These are phyloP conservation scores for Isabelozyma heimii DNA, from an alignment of 805 yeast genomes.

Conservation along the genomic window DNA sequence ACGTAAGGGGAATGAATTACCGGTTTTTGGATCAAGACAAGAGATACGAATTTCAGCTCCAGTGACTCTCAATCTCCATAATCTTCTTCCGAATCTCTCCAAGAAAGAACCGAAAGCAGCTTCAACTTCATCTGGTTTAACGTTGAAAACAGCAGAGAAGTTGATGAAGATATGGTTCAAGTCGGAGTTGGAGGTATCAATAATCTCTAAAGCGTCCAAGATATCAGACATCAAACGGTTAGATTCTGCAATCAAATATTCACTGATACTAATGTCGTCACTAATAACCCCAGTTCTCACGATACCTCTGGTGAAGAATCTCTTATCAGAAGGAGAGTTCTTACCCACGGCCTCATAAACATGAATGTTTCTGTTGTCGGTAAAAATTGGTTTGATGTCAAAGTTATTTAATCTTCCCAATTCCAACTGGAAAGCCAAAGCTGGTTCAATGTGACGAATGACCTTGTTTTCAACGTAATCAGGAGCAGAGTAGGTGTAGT, in stretches of 20 bases:
- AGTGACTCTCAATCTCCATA: conserved; percentile 95
- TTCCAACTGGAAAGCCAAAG: conserved; percentile 95
- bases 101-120: conserved; percentile 97
- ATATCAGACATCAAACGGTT: conserved; percentile 95
- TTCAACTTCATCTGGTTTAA: conserved; percentile 93
- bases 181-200: conserved; percentile 93
- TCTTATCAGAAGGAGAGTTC: conserved; percentile 87
- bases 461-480: conserved; percentile 83
- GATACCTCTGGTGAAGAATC: conserved; percentile 96
- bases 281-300: conserved; percentile 93
- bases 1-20: conserved; percentile 91
- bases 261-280: conserved; percentile 89
- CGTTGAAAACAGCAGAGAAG: conserved; percentile 92
- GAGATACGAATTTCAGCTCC: conserved; percentile 97
- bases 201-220: conserved; percentile 89
- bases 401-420: conserved; percentile 92
- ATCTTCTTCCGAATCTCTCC: conserved; percentile 94
- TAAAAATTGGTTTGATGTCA: conserved; percentile 89
- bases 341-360: conserved; percentile 96
- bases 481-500: conserved; percentile 93
- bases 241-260: conserved; percentile 93
- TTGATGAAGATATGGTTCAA: conserved; percentile 96
- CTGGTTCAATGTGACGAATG: conserved; percentile 97
- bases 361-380: conserved; percentile 96
- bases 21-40: conserved; percentile 85